Evolutionary conservation across 2,329 filamentous ascomycete species (phyloP), one percentile per base, ranked within the genome.

Genomic region (Pseudogymnoascus sp.): DNA sequence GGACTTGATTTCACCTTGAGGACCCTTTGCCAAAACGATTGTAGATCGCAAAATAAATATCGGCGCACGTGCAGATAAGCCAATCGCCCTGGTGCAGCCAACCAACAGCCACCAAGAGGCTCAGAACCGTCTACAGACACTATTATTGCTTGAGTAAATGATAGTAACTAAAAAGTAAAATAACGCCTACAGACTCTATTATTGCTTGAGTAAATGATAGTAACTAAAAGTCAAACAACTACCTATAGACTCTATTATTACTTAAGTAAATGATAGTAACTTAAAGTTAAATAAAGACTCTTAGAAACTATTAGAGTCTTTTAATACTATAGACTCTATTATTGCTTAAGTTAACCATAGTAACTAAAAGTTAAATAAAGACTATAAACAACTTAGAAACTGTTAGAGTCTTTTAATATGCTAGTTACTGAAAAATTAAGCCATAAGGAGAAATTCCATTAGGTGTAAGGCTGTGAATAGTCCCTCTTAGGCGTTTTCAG

Each of bases 1-100:
- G 50, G 16, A 18, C 50, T 56, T 56, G n/a, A 56, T 56, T 56
- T 28, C 10, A 34, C 25, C 50, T 56, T 56, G 28, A 56, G 28
- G n/a, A 34, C 50, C 28, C 10, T 25, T 18, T 56, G 28, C n/a
- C 28, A 56, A 56, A 53, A 21, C 50, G 21, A 18, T 56, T 56
- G 50, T 12, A 31, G 25, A 56, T 56, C n/a, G 28, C 25, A 56
- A 34, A 56, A 56, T 56, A 34, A 56, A 56, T 34, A 18, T 12
- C 10, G 11, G n/a, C 28, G 50, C 50, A 56, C 50, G 50, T 56
- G 50, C 28, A 31, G 50, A 56, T 56, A 56, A 56, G 50, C 50
- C 34, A 56, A 42, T n/a, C 36, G 36, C 36, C 36, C 36, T 11
- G 36, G 6, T n/a, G 28, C 28, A 38, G 14, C 36, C 36, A 38